Evolutionary conservation across 169 alveolate species (phyloP), one percentile per base, ranked within the genome.

Genomic region (Eimeria necatrix): DNA sequence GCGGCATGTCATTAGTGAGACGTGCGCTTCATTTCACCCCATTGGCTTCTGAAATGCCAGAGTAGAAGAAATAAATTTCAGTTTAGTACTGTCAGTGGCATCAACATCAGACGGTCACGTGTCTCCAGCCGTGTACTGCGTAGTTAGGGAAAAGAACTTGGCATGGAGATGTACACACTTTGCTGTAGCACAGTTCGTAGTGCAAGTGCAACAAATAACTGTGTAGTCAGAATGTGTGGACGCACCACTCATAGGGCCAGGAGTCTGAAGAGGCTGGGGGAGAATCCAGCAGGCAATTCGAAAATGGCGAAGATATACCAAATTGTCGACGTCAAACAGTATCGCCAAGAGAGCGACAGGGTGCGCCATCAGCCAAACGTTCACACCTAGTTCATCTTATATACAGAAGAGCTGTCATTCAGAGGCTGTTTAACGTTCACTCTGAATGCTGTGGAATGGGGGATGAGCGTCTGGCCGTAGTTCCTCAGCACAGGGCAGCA

Each of bases 261-360:
- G n/a, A 8, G 16, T 26, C 20, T 32, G 59, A 26, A 18, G 1
- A 18, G 64, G 70, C 53, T 80, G 7, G 26, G 59, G 59, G 71
- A 49, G 71, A n/a, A 80, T 52, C 91, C 74, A 26, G 60, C 14
- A 56, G 91, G 52, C 4, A 14, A 32, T 4, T 14, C 91, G 91
- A 84, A 59, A 59, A 84, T 84, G 91, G 91, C 91, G 76, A 84
- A 53, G 70, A 32, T 59, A 53, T 84, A 84, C 78, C 91, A 84
- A 41, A 68, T 84, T 41, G 48, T 84, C 26, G 91, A 84, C 24
- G 91, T 84, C 74, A 84, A 59, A 76, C 24, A 84, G 49, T 84
- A 84, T 76, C 91, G 91, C 51, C 78, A 32, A 26, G 91, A 84
- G 60, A 59, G 60, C 60, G 91, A 59, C 91, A 84, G 91, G 78